Evolutionary conservation across 495 filamentous ascomycete genomes (phyloP).

Genomic region (Penicillium pancosmium): DNA sequence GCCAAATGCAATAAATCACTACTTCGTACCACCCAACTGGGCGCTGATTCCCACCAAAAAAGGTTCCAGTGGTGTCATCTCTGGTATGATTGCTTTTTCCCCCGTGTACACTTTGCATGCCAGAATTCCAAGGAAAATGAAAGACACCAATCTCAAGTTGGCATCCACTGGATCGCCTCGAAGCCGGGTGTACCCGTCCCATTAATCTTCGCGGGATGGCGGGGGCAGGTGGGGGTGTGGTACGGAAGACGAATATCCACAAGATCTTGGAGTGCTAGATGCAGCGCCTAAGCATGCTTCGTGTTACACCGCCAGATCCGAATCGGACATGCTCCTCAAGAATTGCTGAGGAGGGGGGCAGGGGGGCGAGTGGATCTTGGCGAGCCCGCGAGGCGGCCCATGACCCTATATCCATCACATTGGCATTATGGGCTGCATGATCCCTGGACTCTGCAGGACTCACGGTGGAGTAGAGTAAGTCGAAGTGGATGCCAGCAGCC

Average conservation of each 20-base stretch:
- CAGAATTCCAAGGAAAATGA: background rate
- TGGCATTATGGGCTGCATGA: slow-evolving; percentile 21
- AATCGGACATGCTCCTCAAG: slow-evolving; percentile 14
- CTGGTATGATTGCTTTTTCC: slow-evolving; percentile 22
- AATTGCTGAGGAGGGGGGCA: background rate
- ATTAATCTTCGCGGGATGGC: slow-evolving; percentile 1
- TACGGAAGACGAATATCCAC: slow-evolving; percentile 13
- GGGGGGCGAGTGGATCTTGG: slow-evolving; percentile 9
- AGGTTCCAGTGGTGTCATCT: slow-evolving; percentile 9
- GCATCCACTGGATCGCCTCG: slow-evolving; percentile 8
- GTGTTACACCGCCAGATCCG: slow-evolving; percentile 37
- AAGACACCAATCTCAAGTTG: background rate
- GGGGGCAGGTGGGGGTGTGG: slow-evolving; percentile 10
- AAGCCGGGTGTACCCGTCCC: slow-evolving; percentile 14
- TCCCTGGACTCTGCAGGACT: slow-evolving; percentile 16
- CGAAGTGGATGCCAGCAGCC: slow-evolving; percentile 8
- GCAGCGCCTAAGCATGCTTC: slow-evolving; percentile 17
- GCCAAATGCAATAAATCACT: slow-evolving; percentile 27
- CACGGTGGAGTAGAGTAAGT: slow-evolving; percentile 9
- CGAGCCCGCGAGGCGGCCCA: background rate
- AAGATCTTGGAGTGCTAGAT: slow-evolving; percentile 18
- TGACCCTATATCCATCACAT: slow-evolving; percentile 26
- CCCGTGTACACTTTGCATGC: background rate
- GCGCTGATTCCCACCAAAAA: slow-evolving; percentile 8
- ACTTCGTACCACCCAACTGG: slow-evolving; percentile 25